A percentile compares a stretch with the other conserved stretches of the same genome.
Evolutionary conservation across 805 yeast species (phyloP).

Genomic region (Cyberlindnera meyerae): DNA sequence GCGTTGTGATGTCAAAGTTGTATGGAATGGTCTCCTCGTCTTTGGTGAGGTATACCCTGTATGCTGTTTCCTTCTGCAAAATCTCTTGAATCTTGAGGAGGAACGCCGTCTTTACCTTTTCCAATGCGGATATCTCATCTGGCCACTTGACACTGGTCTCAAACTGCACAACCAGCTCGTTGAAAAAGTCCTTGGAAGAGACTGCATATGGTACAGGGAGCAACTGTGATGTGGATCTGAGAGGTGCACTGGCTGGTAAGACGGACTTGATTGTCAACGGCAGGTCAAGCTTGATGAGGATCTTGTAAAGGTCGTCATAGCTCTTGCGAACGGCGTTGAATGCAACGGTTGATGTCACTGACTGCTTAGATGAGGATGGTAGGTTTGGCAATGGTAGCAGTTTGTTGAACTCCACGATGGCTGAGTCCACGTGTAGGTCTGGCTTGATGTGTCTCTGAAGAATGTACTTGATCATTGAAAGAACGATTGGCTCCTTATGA

Average conservation of each 20-base stretch:
- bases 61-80: constrained; percentile 42
- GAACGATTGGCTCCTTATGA: constrained; percentile 54
- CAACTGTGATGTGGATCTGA: constrained; percentile 70
- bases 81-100: constrained; percentile 61
- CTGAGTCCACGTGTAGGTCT: constrained; percentile 27
- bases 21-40: constrained; percentile 64
- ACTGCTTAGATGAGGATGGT: constrained; percentile 52
- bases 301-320: constrained; percentile 54
- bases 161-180: constrained; percentile 77
- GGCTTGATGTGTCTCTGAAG: constrained; percentile 59
- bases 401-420: constrained; percentile 42
- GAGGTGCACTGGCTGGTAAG: constrained; percentile 65
- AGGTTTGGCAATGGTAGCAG: constrained; percentile 56
- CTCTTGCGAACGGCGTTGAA: constrained; percentile 43
- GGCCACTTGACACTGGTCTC: constrained; percentile 96
- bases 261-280: constrained; percentile 74
- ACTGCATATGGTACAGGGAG: constrained; percentile 81
- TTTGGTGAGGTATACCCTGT: constrained; percentile 54
- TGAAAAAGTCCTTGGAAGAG: constrained; percentile 72
- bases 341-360: constrained; percentile 38
- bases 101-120: constrained; percentile 88
- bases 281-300: constrained; percentile 42
- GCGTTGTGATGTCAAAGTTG: constrained; percentile 49
- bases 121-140: constrained; percentile 78
- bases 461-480: constrained; percentile 59